These are phyloP conservation scores for Lasiodiplodia sp. DNA, from an alignment of 2,329 filamentous ascomycete species.

Conservation along the genomic window DNA sequence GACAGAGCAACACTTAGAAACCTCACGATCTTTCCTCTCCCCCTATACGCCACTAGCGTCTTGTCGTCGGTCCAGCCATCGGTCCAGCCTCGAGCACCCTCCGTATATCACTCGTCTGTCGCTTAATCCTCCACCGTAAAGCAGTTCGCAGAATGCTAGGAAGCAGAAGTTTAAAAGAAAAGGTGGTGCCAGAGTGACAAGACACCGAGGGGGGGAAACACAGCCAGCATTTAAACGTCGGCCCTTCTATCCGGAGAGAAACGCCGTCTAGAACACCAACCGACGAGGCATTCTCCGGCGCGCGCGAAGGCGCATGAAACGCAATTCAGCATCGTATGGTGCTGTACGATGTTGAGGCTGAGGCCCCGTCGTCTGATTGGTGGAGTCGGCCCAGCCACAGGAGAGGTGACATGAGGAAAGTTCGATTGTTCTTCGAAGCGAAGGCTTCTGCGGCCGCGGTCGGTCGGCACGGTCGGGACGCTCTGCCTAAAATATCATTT, in stretches of 20 bases:
- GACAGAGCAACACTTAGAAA: too few relatives aligned
- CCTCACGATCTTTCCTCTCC: too few relatives aligned
- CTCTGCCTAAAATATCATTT: constrained; percentile 5
- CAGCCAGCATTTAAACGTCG: neutral
- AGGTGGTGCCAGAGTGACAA: neutral
- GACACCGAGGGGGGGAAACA: neutral
- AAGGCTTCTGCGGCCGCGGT: neutral
- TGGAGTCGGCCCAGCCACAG: neutral
- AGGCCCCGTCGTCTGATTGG: neutral
- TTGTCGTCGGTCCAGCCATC: too few relatives aligned
- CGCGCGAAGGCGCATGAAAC: neutral
- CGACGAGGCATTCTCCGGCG: too few relatives aligned
- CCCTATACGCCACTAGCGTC: too few relatives aligned
- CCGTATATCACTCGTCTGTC: too few relatives aligned
- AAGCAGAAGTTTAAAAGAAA: too few relatives aligned
- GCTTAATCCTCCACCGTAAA: too few relatives aligned
- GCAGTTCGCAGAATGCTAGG: too few relatives aligned
- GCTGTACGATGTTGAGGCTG: neutral
- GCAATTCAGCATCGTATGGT: neutral
- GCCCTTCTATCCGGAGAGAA: neutral
- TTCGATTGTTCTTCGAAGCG: constrained; percentile 1
- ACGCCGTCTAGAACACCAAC: neutral
- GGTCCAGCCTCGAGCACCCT: too few relatives aligned
- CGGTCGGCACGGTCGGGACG: constrained; percentile 13
- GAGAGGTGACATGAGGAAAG: neutral